Evolutionary conservation across 2,329 filamentous ascomycete genomes (phyloP).

Genomic region (Fusarium longipes): DNA sequence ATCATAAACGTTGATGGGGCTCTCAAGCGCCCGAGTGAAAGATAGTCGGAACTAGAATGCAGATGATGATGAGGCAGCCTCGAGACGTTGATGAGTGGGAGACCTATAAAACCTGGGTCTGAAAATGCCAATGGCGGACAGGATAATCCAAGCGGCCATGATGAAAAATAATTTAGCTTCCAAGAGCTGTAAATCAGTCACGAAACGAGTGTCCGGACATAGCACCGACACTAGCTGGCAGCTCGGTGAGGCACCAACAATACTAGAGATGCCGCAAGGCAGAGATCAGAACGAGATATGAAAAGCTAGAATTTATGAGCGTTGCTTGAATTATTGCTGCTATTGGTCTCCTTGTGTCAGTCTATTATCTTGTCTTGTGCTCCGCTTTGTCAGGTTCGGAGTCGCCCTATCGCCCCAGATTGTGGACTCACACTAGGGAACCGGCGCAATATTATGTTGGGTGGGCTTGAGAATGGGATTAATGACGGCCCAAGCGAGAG

Average conservation of each 20-base stretch:
- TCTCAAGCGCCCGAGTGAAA: slow-evolving; percentile 75
- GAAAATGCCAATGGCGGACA: slow-evolving; percentile 74
- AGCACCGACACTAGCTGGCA: slow-evolving; percentile 72
- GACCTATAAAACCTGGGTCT: slow-evolving; percentile 72
- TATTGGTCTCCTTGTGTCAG: background rate
- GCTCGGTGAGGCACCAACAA: slow-evolving; percentile 67
- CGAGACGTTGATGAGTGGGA: slow-evolving; percentile 73
- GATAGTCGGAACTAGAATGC: slow-evolving; percentile 73
- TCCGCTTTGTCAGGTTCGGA: background rate
- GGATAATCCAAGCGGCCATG: slow-evolving; percentile 67
- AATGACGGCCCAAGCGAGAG: slow-evolving; percentile 11
- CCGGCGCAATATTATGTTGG: background rate
- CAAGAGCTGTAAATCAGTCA: slow-evolving; percentile 68
- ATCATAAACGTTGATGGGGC: slow-evolving; percentile 70
- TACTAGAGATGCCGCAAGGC: slow-evolving; percentile 67
- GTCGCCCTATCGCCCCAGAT: slow-evolving; percentile 1
- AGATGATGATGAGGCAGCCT: slow-evolving; percentile 76
- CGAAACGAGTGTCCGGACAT: slow-evolving; percentile 64
- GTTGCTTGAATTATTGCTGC: slow-evolving; percentile 17
- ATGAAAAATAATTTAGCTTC: slow-evolving; percentile 68
- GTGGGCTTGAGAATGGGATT: background rate
- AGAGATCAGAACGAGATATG: slow-evolving; percentile 67
- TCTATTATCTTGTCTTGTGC: background rate
- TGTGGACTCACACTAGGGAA: slow-evolving; percentile 2
- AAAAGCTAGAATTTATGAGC: slow-evolving; percentile 31